Evolutionary conservation across 305 asterid species (phyloP), one percentile per base, ranked within the genome.

Genomic region (Fraxinus angustifolia): DNA sequence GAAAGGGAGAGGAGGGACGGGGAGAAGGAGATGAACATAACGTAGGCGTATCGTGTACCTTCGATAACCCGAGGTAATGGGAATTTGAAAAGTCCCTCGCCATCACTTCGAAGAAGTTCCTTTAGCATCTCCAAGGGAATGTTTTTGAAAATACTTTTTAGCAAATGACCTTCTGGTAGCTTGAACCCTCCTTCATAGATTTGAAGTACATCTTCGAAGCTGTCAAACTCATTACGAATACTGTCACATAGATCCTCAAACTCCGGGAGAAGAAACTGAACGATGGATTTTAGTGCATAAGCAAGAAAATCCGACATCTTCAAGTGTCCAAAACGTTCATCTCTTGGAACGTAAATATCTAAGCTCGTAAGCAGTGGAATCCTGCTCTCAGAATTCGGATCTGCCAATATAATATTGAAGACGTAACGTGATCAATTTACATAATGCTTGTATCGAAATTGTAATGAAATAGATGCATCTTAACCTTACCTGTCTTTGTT

Each of bases 321-420:
- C 90, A 95, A 31, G 77, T 89, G 90, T 58, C 97, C 91, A 81
- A 95, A 95, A 80, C 85, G 85, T 81, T 95, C 99, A 48, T 95
- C 99, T 81, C 96, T 86, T 1, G 98, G 99, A 23, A 90, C 92
- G 67, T 93, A 95, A 68, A 92, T 88, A 77, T 86, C 84, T 88
- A 95, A 86, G 88, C 92, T 91, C 35, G 67, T 40, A 75, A 84
- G 76, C 11, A 88, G 48, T 2, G 93, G 90, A 73, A 93, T 56
- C 81, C 92, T 89, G 85, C 97, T 91, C 85, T 95, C 98, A 16
- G 38, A 26, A 8, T 89, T 86, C 8, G 92, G 93, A 91, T 95
- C 98, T 93, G 76, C 82, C 78, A 14, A 48, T 21, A 21, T 3
- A 74, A 38, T 74, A 14, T 12, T 6, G 26, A 35, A 42, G 23